phyloP scores from a whole-genome alignment of 208 protist species.

The Trichomonas tenax region DNA sequence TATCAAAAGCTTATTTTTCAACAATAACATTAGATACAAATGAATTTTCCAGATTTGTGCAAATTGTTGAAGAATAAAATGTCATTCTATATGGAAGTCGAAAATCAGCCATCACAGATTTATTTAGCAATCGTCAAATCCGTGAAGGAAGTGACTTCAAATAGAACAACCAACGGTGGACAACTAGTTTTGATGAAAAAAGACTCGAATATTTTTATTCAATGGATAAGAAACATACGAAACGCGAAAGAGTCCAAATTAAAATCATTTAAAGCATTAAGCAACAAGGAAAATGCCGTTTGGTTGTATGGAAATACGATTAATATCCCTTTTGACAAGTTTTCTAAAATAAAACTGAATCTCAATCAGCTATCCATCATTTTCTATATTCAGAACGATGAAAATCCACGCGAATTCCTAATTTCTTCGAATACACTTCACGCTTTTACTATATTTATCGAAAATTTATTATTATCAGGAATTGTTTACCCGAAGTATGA shows the following conservation, averaged over 20 bases:
- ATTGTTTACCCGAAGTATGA: background rate
- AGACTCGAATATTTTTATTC: background rate
- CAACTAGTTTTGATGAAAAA: background rate
- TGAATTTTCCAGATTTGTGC: no score
- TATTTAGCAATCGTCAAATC: background rate
- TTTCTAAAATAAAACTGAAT: background rate
- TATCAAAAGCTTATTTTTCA: no score
- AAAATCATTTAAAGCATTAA: background rate
- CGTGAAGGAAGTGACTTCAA: background rate
- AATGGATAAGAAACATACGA: background rate
- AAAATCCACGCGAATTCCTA: background rate
- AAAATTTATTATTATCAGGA: background rate
- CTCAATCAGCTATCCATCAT: background rate
- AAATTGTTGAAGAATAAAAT: background rate
- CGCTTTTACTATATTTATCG: background rate
- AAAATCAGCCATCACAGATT: background rate
- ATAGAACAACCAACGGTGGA: background rate
- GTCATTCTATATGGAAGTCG: background rate
- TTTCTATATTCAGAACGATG: background rate
- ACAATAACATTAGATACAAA: no score
- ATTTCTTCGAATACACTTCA: background rate
- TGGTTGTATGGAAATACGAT: background rate
- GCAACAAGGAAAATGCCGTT: background rate
- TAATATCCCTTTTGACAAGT: background rate
- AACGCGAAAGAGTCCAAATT: background rate